Evolutionary conservation across 1,284 basidiomycete species (phyloP).

Genomic region (Wallemia ichthyophaga): DNA sequence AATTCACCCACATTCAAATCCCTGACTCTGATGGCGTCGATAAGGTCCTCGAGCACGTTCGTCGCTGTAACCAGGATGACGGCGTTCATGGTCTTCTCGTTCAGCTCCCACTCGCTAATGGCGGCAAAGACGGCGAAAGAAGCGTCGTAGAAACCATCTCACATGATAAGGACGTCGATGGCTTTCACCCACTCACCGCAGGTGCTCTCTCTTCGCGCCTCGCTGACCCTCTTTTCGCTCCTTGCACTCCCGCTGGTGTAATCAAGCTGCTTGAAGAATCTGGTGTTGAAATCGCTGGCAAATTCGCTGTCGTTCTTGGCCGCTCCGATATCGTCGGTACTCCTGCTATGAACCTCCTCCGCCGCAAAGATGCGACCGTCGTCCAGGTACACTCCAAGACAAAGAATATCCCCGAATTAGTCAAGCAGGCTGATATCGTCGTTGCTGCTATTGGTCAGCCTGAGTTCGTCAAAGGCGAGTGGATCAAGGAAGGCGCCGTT

Average conservation of each 20-base stretch:
- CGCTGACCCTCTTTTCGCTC: constrained; percentile 62
- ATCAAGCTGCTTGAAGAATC: constrained; percentile 68
- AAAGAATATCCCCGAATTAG: constrained; percentile 40
- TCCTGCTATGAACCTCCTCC: constrained; percentile 68
- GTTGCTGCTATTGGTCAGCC: constrained; percentile 80
- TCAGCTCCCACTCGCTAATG: constrained; percentile 76
- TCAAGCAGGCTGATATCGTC: constrained; percentile 65
- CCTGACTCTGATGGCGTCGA: constrained; percentile 40
- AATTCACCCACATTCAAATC: constrained; percentile 47
- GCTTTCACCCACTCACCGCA: constrained; percentile 98
- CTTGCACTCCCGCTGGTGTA: constrained; percentile 85
- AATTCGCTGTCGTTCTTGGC: constrained; percentile 72
- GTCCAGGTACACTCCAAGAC: constrained; percentile 91
- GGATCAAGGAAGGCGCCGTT: constrained; percentile 80
- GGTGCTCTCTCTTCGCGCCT: constrained; percentile 78
- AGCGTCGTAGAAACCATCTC: constrained; percentile 77
- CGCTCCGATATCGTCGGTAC: constrained; percentile 95
- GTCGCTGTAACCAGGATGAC: constrained; percentile 56
- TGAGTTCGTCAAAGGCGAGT: constrained; percentile 66
- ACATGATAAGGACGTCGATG: constrained; percentile 89
- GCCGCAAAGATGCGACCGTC: constrained; percentile 75
- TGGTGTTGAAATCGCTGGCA: constrained; percentile 38
- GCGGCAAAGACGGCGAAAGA: constrained; percentile 56
- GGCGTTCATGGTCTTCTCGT: constrained; percentile 70
- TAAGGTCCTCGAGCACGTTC: constrained; percentile 46